Percentiles rank a stretch among this genome's conserved stretches.
Conservation (phyloP, 345 rosid genomes). For the Cardamine occulta region DNA sequence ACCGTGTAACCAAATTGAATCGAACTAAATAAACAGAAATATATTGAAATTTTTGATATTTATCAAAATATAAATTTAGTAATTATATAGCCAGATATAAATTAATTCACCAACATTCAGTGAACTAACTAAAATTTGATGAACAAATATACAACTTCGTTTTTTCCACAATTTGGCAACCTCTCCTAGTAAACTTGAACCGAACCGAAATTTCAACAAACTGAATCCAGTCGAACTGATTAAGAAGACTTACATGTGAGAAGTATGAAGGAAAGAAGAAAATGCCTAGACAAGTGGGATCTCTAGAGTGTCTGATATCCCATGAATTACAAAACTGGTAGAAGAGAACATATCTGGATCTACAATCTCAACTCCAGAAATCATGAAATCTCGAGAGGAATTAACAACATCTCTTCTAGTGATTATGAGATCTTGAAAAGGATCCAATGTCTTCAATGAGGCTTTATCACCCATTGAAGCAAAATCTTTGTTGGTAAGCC, state of each 20-base stretch:
- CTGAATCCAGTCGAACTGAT: not conserved
- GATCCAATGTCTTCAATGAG: conserved; percentile 51
- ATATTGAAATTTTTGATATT: no score
- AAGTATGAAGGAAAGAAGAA: not conserved
- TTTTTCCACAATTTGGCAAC: not conserved
- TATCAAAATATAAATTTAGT: no score
- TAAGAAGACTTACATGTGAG: not conserved
- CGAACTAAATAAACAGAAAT: no score
- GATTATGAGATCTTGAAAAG: conserved; percentile 52
- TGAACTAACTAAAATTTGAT: not conserved
- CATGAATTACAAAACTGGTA: conserved; percentile 59
- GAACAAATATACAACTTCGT: not conserved
- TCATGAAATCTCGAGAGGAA: conserved; percentile 41
- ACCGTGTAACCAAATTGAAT: no score
- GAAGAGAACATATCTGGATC: conserved; percentile 62
- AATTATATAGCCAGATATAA: no score
- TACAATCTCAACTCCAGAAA: conserved; percentile 58
- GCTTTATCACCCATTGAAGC: conserved; percentile 53
- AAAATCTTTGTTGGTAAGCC: conserved; percentile 51
- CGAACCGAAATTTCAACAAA: not conserved
- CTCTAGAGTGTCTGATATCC: conserved; percentile 54
- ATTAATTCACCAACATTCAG: no score
- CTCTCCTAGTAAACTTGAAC: not conserved
- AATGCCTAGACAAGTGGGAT: conserved; percentile 19
- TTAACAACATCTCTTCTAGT: conserved; percentile 26